These are phyloP conservation scores for Ilyonectria sp. DNA, from an alignment of 2,329 filamentous ascomycete genomes.

Conservation along the genomic window DNA sequence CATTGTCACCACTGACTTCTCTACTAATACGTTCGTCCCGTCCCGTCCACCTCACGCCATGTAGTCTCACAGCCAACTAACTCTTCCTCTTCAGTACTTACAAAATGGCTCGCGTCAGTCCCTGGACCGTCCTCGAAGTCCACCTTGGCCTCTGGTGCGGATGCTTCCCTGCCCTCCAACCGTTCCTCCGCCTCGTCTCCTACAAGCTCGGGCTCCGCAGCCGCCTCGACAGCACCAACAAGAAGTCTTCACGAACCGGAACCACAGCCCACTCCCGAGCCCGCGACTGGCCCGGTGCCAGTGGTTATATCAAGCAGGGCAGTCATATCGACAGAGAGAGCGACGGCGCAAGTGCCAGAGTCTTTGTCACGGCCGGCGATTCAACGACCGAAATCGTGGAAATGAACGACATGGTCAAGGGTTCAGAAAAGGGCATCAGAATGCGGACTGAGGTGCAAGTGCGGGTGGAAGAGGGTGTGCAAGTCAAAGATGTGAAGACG, in stretches of 20 bases:
- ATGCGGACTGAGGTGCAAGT: slow-evolving; percentile 43
- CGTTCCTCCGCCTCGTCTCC: slow-evolving; percentile 52
- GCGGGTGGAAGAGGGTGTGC: slow-evolving; percentile 36
- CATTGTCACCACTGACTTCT: slow-evolving; percentile 50
- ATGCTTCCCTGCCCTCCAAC: slow-evolving; percentile 58
- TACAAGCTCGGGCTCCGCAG: slow-evolving; percentile 32
- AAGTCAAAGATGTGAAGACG: slow-evolving; percentile 36
- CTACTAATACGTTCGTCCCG: slow-evolving; percentile 51
- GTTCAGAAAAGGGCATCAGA: slow-evolving; percentile 31
- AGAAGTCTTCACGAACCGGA: slow-evolving; percentile 39
- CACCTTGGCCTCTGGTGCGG: slow-evolving; percentile 60
- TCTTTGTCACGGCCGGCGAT: slow-evolving; percentile 26
- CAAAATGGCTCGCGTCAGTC: slow-evolving; percentile 52
- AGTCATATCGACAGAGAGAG: slow-evolving; percentile 25
- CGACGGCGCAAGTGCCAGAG: slow-evolving; percentile 20
- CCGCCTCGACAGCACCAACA: slow-evolving; percentile 35
- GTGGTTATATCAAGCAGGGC: slow-evolving; percentile 32
- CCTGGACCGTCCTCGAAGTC: slow-evolving; percentile 58
- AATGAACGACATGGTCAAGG: slow-evolving; percentile 31
- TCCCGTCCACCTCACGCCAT: neutral
- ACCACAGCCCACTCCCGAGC: slow-evolving; percentile 24
- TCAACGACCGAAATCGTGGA: slow-evolving; percentile 34
- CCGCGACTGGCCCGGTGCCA: slow-evolving; percentile 33
- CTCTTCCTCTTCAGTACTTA: slow-evolving; percentile 48
- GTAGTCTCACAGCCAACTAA: neutral